These are phyloP conservation scores for Hypoxylon sp. DNA, from an alignment of 2,329 filamentous ascomycete species.

Conservation along the genomic window DNA sequence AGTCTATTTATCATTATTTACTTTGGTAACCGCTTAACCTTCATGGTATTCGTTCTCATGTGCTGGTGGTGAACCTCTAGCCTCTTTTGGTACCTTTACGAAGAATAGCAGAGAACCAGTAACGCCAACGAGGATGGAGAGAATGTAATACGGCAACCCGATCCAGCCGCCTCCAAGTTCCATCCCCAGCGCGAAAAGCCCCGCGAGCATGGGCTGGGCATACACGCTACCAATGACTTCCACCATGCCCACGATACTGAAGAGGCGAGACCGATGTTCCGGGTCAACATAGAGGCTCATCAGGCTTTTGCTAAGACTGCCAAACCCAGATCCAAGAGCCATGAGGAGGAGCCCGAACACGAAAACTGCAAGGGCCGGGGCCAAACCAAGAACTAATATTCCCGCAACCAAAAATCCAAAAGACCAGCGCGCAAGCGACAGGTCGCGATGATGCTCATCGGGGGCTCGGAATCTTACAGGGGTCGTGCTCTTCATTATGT, in stretches of 20 bases:
- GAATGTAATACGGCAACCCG: constrained; percentile 49
- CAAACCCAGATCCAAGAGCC: constrained; percentile 49
- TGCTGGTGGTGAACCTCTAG: not conserved
- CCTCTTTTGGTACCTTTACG: constrained; percentile 43
- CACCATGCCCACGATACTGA: constrained; percentile 50
- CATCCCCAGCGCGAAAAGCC: constrained; percentile 51
- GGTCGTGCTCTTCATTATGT: constrained; percentile 41
- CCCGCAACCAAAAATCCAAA: constrained; percentile 45
- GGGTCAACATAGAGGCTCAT: constrained; percentile 51
- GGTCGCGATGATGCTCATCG: constrained; percentile 49
- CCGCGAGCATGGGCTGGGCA: constrained; percentile 49
- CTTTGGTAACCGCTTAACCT: constrained; percentile 6
- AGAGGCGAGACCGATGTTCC: constrained; percentile 50
- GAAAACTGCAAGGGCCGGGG: constrained; percentile 47
- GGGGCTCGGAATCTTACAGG: constrained; percentile 37
- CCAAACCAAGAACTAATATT: constrained; percentile 44
- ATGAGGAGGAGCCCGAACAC: constrained; percentile 49
- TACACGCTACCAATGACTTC: constrained; percentile 51
- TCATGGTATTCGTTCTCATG: constrained; percentile 9
- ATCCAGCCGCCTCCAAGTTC: constrained; percentile 48
- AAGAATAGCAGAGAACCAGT: constrained; percentile 40
- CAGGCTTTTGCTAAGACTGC: constrained; percentile 47
- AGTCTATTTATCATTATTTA: not conserved
- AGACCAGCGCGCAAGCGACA: constrained; percentile 47
- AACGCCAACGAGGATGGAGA: constrained; percentile 42